phyloP scores from a whole-genome alignment of 352 stramenopile species.

The Phytophthora vignae region DNA sequence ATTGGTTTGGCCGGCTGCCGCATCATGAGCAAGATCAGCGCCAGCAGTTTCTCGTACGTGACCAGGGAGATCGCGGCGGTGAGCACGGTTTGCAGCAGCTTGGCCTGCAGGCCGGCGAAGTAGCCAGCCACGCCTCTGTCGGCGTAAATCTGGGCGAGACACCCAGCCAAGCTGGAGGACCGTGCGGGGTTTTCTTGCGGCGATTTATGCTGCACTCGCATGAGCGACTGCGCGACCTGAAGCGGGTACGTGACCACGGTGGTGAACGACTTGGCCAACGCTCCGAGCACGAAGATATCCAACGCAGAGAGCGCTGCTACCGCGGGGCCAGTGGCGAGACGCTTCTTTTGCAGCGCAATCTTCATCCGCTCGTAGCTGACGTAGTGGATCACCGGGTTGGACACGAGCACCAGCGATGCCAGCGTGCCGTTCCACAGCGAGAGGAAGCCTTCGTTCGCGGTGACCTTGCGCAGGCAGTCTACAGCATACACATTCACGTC shows the following conservation, averaged over 20 bases:
- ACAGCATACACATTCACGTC: too few species aligned
- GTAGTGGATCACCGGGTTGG: conserved; percentile 97
- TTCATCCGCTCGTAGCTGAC: conserved; percentile 95
- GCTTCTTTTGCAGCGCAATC: conserved; percentile 60
- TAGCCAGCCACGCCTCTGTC: conserved; percentile 80
- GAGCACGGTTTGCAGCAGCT: conserved; percentile 95
- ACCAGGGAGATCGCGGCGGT: conserved; percentile 94
- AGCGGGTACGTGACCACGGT: conserved; percentile 95
- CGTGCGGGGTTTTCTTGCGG: conserved; percentile 12
- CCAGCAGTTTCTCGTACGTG: conserved; percentile 93
- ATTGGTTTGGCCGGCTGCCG: conserved; percentile 46
- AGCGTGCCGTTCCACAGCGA: conserved; percentile 94
- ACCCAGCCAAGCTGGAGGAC: conserved; percentile 37
- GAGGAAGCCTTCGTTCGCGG: conserved; percentile 74
- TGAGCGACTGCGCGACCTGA: conserved; percentile 92
- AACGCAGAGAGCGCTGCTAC: conserved; percentile 57
- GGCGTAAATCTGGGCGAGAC: conserved; percentile 67
- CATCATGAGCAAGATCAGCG: conserved; percentile 64
- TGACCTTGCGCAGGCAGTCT: conserved; percentile 68
- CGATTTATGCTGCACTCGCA: conserved; percentile 77
- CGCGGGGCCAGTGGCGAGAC: conserved; percentile 23
- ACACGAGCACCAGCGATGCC: conserved; percentile 93
- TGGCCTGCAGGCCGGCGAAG: conserved; percentile 93
- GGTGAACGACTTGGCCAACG: conserved; percentile 92
- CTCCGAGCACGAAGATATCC: conserved; percentile 93